A percentile compares a stretch with the other conserved stretches of the same genome.
Evolutionary conservation across 306 rosid species (phyloP).

Genomic region (Trichosanthes cucumerina): DNA sequence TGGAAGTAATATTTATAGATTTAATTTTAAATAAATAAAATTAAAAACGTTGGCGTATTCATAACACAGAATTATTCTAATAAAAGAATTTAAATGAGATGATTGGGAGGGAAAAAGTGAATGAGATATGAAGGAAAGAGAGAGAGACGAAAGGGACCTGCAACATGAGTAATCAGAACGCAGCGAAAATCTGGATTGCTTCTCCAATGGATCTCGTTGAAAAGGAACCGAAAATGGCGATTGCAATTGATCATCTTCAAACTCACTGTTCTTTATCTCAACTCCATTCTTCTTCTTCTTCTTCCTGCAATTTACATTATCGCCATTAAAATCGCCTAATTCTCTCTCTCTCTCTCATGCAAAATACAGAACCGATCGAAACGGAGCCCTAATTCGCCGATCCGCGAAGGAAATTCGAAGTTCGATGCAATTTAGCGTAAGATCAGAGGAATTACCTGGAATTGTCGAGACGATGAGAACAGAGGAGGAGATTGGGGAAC

Average conservation of each 20-base stretch:
- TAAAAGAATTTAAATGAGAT: background rate
- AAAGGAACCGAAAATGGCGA: slow-evolving; percentile 11
- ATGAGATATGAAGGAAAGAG: background rate
- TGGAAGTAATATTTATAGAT: too few species aligned
- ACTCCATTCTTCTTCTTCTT: slow-evolving; percentile 13
- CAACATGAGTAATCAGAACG: slow-evolving; percentile 7
- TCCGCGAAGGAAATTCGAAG: background rate
- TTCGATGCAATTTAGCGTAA: background rate
- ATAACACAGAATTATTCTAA: too few species aligned
- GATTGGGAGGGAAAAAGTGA: slow-evolving; percentile 19
- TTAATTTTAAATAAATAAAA: too few species aligned
- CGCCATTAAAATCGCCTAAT: background rate
- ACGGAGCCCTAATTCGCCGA: background rate
- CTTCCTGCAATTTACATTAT: slow-evolving; percentile 5
- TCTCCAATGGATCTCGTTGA: slow-evolving; percentile 6
- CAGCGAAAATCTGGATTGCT: slow-evolving; percentile 7
- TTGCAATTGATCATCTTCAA: slow-evolving; percentile 13
- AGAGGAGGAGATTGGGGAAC: slow-evolving; percentile 19
- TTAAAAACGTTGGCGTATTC: too few species aligned
- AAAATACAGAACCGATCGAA: background rate
- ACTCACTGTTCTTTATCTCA: background rate
- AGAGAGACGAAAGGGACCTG: background rate
- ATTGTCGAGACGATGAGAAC: slow-evolving; percentile 11
- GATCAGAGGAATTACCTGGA: slow-evolving; percentile 12
- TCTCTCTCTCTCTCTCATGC: background rate